Evolutionary conservation across 352 stramenopile genomes (phyloP).

Genomic region (Phytopythium chamaehyphon): DNA sequence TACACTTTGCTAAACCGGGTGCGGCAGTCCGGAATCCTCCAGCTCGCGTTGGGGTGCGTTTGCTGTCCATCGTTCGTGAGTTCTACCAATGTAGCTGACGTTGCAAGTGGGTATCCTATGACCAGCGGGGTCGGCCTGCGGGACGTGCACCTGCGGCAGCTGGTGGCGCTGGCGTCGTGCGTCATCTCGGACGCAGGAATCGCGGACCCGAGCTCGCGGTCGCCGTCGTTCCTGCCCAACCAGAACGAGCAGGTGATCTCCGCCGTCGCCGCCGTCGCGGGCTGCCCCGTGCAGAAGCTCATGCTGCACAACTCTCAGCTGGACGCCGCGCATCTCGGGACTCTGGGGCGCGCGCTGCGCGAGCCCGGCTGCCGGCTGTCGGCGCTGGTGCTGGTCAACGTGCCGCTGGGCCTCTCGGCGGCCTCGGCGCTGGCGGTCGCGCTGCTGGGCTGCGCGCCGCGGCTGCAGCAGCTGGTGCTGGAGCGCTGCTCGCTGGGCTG

Average conservation of each 20-base stretch:
- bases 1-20: slow-evolving; percentile 71
- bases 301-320: slow-evolving; percentile 68
- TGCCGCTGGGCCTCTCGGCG: slow-evolving; percentile 25
- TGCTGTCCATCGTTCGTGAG: background rate
- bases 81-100: too few relatives aligned
- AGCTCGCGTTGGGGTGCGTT: slow-evolving; percentile 49
- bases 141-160: slow-evolving; percentile 40
- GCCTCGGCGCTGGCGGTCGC: slow-evolving; percentile 43
- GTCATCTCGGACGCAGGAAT: slow-evolving; percentile 49
- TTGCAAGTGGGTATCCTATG: background rate
- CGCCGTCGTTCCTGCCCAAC: slow-evolving; percentile 8
- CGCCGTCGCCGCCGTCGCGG: slow-evolving; percentile 23
- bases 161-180: slow-evolving; percentile 51
- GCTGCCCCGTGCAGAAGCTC: slow-evolving; percentile 47
- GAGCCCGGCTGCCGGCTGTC: slow-evolving; percentile 19
- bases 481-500: slow-evolving; percentile 59
- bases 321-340: slow-evolving; percentile 20
- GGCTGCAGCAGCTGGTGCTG: slow-evolving; percentile 67
- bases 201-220: slow-evolving; percentile 1
- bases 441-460: slow-evolving; percentile 39
- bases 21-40: slow-evolving; percentile 55
- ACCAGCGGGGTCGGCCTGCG: slow-evolving; percentile 41
- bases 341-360: slow-evolving; percentile 31
- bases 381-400: slow-evolving; percentile 63
- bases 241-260: slow-evolving; percentile 54